Conservation (phyloP, 176 grass and related monocot species). For the Chloris gayana region DNA sequence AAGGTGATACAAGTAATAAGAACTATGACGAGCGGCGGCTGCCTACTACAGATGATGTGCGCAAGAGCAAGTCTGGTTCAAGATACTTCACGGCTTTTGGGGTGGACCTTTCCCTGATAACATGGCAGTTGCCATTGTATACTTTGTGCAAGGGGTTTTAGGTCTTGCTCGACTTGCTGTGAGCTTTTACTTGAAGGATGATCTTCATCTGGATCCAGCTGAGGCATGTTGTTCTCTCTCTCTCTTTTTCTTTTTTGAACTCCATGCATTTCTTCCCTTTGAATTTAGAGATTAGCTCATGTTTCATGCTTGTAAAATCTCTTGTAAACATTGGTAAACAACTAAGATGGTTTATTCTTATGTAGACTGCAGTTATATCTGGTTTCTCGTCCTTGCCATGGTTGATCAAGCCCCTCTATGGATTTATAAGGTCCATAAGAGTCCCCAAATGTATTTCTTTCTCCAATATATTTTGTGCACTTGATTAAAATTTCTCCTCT, state of each 20-base stretch:
- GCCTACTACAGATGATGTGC: slow-evolving; percentile 45
- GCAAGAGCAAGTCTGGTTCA: slow-evolving; percentile 47
- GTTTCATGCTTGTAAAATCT: slow-evolving; percentile 11
- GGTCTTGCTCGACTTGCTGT: slow-evolving; percentile 96
- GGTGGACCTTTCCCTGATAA: slow-evolving; percentile 94
- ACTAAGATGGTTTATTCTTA: slow-evolving; percentile 49
- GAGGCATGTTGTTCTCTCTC: slow-evolving; percentile 52
- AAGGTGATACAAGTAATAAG: slow-evolving; percentile 43
- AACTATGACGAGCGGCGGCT: slow-evolving; percentile 25
- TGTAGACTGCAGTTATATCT: slow-evolving; percentile 97
- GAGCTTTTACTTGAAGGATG: slow-evolving; percentile 95
- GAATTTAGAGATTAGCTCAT: slow-evolving; percentile 24
- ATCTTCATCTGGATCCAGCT: slow-evolving; percentile 96
- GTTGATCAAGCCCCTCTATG: slow-evolving; percentile 98
- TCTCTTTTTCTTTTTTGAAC: no score
- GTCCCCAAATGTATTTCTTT: slow-evolving; percentile 26
- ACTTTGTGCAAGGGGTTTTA: slow-evolving; percentile 99
- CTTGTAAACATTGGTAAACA: slow-evolving; percentile 9
- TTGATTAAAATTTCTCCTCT: slow-evolving; percentile 31
- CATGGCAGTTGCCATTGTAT: slow-evolving; percentile 94
- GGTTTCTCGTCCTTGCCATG: slow-evolving; percentile 90
- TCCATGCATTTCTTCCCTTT: not conserved
- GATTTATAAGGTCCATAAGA: slow-evolving; percentile 86
- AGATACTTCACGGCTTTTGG: slow-evolving; percentile 75
- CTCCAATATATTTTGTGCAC: slow-evolving; percentile 6